Percentiles rank a stretch among this genome's conserved stretches.
Conservation (phyloP, 208 protist species). For the Acanthamoeba castellanii region DNA sequence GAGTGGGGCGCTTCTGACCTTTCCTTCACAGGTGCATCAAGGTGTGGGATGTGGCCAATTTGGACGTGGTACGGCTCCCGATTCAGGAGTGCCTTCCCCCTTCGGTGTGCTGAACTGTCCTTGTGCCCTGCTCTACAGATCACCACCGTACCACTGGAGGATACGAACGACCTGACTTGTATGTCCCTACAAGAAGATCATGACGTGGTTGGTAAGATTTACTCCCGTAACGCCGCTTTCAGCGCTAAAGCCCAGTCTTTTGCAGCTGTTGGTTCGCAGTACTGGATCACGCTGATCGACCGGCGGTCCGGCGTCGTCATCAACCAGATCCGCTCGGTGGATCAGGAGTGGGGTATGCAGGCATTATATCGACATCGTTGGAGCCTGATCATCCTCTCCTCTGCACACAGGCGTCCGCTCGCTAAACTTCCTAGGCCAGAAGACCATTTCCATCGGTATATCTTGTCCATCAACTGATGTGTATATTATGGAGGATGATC, state of each 20-base stretch:
- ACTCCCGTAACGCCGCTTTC: not conserved
- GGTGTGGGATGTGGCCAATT: constrained; percentile 32
- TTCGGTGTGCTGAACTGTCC: not conserved
- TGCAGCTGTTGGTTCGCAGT: constrained; percentile 10
- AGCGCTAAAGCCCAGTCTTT: not conserved
- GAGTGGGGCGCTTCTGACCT: not conserved
- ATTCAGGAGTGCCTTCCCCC: not conserved
- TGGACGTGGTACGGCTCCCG: not conserved
- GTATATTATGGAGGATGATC: not conserved
- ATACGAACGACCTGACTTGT: not conserved
- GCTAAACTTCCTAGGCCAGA: constrained; percentile 13
- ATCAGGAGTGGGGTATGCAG: not conserved
- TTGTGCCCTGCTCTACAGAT: not conserved
- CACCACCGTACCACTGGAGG: not conserved
- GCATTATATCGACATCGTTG: not conserved
- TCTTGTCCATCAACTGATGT: too few species aligned
- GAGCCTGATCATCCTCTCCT: not conserved
- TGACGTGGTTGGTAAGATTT: not conserved
- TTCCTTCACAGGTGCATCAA: constrained; percentile 4
- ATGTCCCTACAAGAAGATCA: constrained; percentile 7
- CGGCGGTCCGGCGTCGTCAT: not conserved
- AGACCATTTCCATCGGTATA: constrained; percentile 21
- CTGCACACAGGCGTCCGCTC: constrained; percentile 5
- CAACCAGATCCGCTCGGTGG: not conserved
- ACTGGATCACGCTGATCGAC: constrained; percentile 45